Conservation (phyloP, 2,329 filamentous ascomycete genomes). For the Exophiala sp. region DNA sequence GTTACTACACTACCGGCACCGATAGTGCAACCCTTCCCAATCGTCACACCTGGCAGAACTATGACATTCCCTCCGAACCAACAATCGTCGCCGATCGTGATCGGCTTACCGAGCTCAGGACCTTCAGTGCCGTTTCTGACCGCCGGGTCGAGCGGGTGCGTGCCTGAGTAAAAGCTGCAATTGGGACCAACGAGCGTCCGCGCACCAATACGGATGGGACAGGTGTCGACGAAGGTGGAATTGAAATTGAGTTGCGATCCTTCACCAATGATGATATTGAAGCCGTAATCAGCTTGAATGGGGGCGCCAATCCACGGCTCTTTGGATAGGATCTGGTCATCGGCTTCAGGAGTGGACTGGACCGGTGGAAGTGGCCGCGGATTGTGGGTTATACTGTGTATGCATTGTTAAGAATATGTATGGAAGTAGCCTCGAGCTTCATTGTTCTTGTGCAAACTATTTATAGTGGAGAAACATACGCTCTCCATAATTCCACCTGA, state of each 20-base stretch:
- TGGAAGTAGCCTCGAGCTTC: too few species aligned
- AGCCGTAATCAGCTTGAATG: conserved; percentile 72
- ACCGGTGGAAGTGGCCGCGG: conserved; percentile 57
- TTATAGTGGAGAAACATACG: conserved; percentile 46
- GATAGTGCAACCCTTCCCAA: conserved; percentile 42
- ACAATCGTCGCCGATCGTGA: conserved; percentile 54
- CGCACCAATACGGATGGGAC: conserved; percentile 68
- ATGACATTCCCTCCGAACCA: conserved; percentile 50
- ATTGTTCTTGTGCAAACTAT: too few species aligned
- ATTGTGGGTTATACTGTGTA: conserved; percentile 29
- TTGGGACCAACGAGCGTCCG: conserved; percentile 77
- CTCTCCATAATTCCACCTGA: conserved; percentile 65
- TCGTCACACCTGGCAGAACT: conserved; percentile 42
- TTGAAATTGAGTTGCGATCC: conserved; percentile 75
- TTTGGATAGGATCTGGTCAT: conserved; percentile 61
- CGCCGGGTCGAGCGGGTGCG: conserved; percentile 72
- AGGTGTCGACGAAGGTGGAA: conserved; percentile 73
- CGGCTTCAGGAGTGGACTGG: conserved; percentile 56
- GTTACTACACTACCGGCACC: conserved; percentile 42
- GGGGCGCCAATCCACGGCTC: conserved; percentile 69
- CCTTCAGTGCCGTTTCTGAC: conserved; percentile 71
- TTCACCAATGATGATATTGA: conserved; percentile 66
- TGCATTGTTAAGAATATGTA: conserved; percentile 27
- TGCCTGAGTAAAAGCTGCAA: conserved; percentile 70
- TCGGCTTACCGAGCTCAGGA: conserved; percentile 69